These are phyloP conservation scores for Ascochyta rabiei DNA, from an alignment of 2,329 filamentous ascomycete species.

Conservation along the genomic window DNA sequence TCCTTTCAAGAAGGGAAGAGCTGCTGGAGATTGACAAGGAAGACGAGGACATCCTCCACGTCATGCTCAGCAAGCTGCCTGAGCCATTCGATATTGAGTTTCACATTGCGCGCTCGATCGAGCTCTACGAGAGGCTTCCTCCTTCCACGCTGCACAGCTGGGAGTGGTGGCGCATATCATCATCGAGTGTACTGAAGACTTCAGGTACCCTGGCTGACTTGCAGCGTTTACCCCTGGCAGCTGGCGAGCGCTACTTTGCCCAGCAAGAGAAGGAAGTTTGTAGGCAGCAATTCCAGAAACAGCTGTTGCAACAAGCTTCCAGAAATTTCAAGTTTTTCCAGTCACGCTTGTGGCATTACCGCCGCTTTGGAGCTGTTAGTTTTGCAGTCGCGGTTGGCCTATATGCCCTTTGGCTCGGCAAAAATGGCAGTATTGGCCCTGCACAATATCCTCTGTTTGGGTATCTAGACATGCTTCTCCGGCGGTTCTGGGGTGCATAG, in stretches of 20 bases:
- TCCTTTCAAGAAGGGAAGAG: conserved; percentile 79
- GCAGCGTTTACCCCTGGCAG: conserved; percentile 63
- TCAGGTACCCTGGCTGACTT: conserved; percentile 61
- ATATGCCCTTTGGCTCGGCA: conserved; percentile 45
- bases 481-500: conserved; percentile 16
- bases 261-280: conserved; percentile 75
- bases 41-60: conserved; percentile 85
- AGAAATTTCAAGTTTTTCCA: conserved; percentile 44
- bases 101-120: conserved; percentile 70
- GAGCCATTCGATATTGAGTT: conserved; percentile 78
- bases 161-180: conserved; percentile 75
- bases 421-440: conserved; percentile 17
- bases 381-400: conserved; percentile 55
- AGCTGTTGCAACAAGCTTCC: conserved; percentile 54
- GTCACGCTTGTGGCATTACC: conserved; percentile 67
- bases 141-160: conserved; percentile 69
- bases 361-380: conserved; percentile 63
- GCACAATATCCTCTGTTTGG: conserved; percentile 19
- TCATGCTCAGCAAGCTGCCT: conserved; percentile 84
- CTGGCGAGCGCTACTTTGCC: conserved; percentile 72
- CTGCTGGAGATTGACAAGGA: conserved; percentile 82
- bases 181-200: conserved; percentile 83
- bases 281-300: conserved; percentile 61
- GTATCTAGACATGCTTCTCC: conserved; percentile 25
- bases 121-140: conserved; percentile 69